Evolutionary conservation across 164 flowering plant species (phyloP).

Genomic region (Liriodendron chinense): DNA sequence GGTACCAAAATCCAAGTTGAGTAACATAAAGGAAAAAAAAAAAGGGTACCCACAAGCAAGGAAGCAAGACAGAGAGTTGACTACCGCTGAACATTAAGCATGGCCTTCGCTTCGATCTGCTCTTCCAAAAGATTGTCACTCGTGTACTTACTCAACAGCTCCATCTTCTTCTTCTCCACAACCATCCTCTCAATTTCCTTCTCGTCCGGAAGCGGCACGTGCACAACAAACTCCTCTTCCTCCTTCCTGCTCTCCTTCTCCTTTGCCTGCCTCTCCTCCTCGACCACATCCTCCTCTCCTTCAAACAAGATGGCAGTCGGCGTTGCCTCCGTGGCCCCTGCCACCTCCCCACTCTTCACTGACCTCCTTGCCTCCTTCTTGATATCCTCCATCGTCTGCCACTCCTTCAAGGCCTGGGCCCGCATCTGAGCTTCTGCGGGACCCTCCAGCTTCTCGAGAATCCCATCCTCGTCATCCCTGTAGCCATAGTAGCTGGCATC

Average conservation of each 20-base stretch:
- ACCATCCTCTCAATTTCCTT: constrained; percentile 94
- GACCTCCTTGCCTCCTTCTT: constrained; percentile 74
- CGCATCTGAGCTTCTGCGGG: constrained; percentile 75
- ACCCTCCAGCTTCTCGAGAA: constrained; percentile 66
- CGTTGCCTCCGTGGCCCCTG: constrained; percentile 9
- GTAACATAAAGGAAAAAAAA: no score
- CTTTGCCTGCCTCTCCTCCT: constrained; percentile 58
- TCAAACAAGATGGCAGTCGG: constrained; percentile 53
- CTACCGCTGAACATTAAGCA: constrained; percentile 81
- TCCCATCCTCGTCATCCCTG: constrained; percentile 90
- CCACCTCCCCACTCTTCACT: constrained; percentile 85
- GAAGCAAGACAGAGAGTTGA: no score
- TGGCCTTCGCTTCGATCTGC: constrained; percentile 74
- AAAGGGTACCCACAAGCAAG: no score
- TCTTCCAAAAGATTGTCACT: constrained; percentile 69
- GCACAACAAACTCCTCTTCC: constrained; percentile 70
- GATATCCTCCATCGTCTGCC: constrained; percentile 67
- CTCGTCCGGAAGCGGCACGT: constrained; percentile 90
- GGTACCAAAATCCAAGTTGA: no score
- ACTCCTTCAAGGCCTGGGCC: constrained; percentile 56
- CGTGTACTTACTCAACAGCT: constrained; percentile 69
- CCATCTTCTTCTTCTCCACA: constrained; percentile 93
- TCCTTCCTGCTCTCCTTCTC: constrained; percentile 31
- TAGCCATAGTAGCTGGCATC: constrained; percentile 95
- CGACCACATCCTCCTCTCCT: constrained; percentile 88